Evolutionary conservation across 148 eudicot genomes (phyloP), one percentile per base, ranked within the genome.

Genomic region (Chenopodium berlandieri): DNA sequence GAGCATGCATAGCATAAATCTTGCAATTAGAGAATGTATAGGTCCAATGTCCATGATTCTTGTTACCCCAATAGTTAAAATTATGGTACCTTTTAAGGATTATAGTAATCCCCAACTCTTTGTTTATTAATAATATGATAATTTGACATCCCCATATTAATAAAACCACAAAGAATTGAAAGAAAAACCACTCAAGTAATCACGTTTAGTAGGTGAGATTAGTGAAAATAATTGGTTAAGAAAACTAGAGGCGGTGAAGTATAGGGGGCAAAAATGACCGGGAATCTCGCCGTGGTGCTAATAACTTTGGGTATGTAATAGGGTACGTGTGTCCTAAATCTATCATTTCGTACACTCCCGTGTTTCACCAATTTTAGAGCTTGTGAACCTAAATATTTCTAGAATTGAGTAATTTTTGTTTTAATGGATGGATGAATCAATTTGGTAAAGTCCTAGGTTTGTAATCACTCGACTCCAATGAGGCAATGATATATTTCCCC

Each of bases 221-320:
- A 62, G 66, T 62, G 25, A 20, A 62, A 31, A 30, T 40, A 40
- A 40, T 56, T 37, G 79, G 63, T 64, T 63, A 68, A 64, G 71
- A 72, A 80, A 80, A 79, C 76, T 71, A 79, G 80, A 83, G 78
- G 73, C 65, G 80, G 81, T 23, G 34, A 47, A 74, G n/a, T 32
- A 19, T 46, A 30, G 47, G 74, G 68, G 68, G 46, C 73, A 40
- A 22, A 14, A 16, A 44, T 44, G 56, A 46, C 83, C 90, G 90
- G 82, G 90, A 89, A 86, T 89, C 89, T 73, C 87, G 91, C 87
- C 75, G 34, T 81, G 79, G 79, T 81, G 75, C 66, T 81, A 75
- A 73, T 30, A 81, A 81, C 32, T 46, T 14, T 48, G 27, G 22
- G 77, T 50, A 40, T 6, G 44, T 40, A 70, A 5, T 70, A 10